phyloP scores from a whole-genome alignment of 495 filamentous ascomycete genomes.

The Aspergillus cavernicola region DNA sequence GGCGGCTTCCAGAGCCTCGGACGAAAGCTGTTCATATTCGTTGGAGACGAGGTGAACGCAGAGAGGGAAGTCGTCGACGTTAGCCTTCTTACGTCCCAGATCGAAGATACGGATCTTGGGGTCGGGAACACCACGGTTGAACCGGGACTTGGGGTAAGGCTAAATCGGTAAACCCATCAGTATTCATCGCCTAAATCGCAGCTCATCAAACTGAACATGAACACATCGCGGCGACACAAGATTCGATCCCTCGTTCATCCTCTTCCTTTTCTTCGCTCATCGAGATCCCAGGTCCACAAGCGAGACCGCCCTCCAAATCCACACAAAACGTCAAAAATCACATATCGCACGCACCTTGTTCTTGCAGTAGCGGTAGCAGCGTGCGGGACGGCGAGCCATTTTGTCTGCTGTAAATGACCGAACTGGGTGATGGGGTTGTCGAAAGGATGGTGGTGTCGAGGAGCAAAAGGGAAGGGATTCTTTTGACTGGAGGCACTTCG shows the following conservation, averaged over 20 bases:
- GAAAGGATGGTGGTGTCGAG: slow-evolving; percentile 35
- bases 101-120: slow-evolving; percentile 99
- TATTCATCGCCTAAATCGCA: background rate
- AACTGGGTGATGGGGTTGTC: slow-evolving; percentile 41
- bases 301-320: slow-evolving; percentile 31
- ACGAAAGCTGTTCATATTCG: slow-evolving; percentile 98
- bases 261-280: background rate
- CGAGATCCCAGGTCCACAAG: slow-evolving; percentile 29
- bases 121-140: slow-evolving; percentile 99
- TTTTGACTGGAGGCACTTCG: slow-evolving; percentile 33
- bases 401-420: slow-evolving; percentile 58
- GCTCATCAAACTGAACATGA: background rate
- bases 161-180: slow-evolving; percentile 30
- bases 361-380: slow-evolving; percentile 99
- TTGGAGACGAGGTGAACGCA: slow-evolving; percentile 99
- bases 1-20: slow-evolving; percentile 97
- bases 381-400: slow-evolving; percentile 97
- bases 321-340: slow-evolving; percentile 21
- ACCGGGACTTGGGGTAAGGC: slow-evolving; percentile 99
- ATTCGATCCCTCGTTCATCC: background rate
- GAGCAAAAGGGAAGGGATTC: slow-evolving; percentile 34
- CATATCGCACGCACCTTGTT: slow-evolving; percentile 77
- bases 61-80: slow-evolving; percentile 96
- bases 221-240: background rate
- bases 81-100: slow-evolving; percentile 96